Evolutionary conservation across 495 filamentous ascomycete species (phyloP).

Genomic region (Antarctomyces pellizariae): DNA sequence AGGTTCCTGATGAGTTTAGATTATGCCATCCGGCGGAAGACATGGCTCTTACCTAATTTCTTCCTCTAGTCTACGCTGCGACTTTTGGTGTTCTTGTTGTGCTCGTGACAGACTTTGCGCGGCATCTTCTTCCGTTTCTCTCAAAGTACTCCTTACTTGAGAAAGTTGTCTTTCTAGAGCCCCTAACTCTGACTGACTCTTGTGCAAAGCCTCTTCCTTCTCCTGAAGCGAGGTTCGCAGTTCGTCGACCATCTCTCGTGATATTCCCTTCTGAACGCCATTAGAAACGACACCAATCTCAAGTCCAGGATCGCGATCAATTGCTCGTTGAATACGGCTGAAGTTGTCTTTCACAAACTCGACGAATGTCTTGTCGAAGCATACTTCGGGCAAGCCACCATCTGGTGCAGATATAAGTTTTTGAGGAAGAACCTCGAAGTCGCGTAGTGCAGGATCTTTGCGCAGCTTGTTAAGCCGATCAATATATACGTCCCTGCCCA

Average conservation of each 20-base stretch:
- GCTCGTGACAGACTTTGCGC: slow-evolving; percentile 39
- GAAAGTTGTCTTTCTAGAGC: slow-evolving; percentile 44
- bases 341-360: slow-evolving; percentile 95
- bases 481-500: slow-evolving; percentile 75
- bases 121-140: slow-evolving; percentile 42
- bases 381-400: slow-evolving; percentile 55
- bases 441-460: slow-evolving; percentile 59
- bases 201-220: slow-evolving; percentile 41
- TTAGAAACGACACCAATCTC: slow-evolving; percentile 61
- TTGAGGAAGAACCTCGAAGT: slow-evolving; percentile 74
- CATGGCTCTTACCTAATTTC: slow-evolving; percentile 11
- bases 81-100: slow-evolving; percentile 42
- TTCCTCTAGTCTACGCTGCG: slow-evolving; percentile 45
- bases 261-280: slow-evolving; percentile 62
- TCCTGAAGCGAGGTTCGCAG: slow-evolving; percentile 57
- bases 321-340: slow-evolving; percentile 58
- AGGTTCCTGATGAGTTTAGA: too few species aligned
- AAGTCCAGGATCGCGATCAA: slow-evolving; percentile 75
- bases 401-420: slow-evolving; percentile 28
- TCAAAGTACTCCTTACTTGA: slow-evolving; percentile 56
- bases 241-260: slow-evolving; percentile 61
- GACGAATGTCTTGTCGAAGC: slow-evolving; percentile 67
- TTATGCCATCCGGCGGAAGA: too few species aligned
- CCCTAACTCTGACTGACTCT: slow-evolving; percentile 39
- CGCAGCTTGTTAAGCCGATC: slow-evolving; percentile 62